Percentiles rank a stretch among this genome's conserved stretches.
Evolutionary conservation across 495 filamentous ascomycete species (phyloP).

Genomic region (Paragyromitra xinjiangensis): DNA sequence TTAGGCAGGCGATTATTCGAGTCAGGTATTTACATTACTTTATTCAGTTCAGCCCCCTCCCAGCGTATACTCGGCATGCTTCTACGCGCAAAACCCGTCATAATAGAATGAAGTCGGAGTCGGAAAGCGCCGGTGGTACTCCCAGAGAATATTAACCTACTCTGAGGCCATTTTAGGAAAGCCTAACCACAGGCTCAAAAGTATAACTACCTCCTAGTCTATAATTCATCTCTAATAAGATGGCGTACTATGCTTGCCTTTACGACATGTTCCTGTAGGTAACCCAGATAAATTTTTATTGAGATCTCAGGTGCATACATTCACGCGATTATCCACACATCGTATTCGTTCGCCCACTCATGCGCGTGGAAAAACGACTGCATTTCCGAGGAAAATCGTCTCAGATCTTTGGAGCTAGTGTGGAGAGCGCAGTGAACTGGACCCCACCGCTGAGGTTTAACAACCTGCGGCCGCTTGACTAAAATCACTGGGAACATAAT

Average conservation of each 20-base stretch:
- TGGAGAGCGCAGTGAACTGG: background rate
- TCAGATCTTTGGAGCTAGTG: constrained; percentile 5
- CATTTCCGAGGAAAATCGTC: constrained; percentile 3
- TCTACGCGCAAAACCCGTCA: background rate
- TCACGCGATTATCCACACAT: constrained; percentile 1
- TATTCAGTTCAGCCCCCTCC: background rate
- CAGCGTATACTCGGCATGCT: background rate
- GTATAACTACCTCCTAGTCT: background rate
- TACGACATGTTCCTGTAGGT: background rate
- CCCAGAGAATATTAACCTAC: background rate
- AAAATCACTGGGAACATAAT: background rate
- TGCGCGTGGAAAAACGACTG: background rate
- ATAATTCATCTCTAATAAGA: background rate
- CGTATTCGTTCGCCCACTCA: background rate
- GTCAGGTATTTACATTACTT: background rate
- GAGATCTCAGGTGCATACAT: background rate
- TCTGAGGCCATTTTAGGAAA: background rate
- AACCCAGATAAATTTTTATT: background rate
- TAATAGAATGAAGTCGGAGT: background rate
- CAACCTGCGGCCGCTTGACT: constrained; percentile 2
- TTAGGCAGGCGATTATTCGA: background rate
- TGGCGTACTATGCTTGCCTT: background rate
- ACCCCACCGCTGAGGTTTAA: background rate
- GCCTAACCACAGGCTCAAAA: background rate
- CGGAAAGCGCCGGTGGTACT: background rate